phyloP scores from a whole-genome alignment of 352 stramenopile genomes.

The Saprolegnia diclina region DNA sequence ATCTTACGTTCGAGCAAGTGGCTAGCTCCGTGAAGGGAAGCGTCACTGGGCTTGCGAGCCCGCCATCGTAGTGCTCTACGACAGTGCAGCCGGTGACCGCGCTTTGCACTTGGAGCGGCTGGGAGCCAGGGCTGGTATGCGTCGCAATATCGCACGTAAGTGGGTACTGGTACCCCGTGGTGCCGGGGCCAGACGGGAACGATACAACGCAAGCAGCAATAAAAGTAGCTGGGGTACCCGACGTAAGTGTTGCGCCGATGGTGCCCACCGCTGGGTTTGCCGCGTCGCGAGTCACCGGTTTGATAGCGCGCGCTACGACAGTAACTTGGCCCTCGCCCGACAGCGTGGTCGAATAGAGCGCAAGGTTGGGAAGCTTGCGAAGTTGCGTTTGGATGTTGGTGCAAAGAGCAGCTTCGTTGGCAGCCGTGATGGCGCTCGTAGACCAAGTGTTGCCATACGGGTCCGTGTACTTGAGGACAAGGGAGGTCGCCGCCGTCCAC shows the following conservation, averaged over 20 bases:
- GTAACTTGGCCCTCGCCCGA: conserved; percentile 27
- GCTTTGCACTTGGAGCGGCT: conserved; percentile 31
- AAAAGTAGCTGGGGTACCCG: neutral
- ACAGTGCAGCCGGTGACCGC: conserved; percentile 32
- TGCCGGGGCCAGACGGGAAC: conserved; percentile 47
- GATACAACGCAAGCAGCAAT: conserved; percentile 38
- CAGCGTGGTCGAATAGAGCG: conserved; percentile 39
- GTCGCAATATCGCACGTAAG: conserved; percentile 42
- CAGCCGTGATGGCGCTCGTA: conserved; percentile 36
- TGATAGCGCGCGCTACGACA: no score
- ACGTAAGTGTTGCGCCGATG: neutral
- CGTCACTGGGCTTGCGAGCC: neutral
- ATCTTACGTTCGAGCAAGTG: conserved; percentile 42
- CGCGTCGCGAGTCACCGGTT: no score
- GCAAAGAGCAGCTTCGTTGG: conserved; percentile 28
- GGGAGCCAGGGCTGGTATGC: conserved; percentile 35
- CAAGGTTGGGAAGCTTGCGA: conserved; percentile 53
- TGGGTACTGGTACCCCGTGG: conserved; percentile 51
- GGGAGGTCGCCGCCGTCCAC: neutral
- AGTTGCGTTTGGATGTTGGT: conserved; percentile 38
- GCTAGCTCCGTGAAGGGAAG: conserved; percentile 42
- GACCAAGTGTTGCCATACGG: conserved; percentile 64
- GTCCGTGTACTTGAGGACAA: conserved; percentile 55
- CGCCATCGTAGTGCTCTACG: conserved; percentile 32
- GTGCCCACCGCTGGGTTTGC: conserved; percentile 26